These are phyloP conservation scores for Candida khao-thaluensis DNA, from an alignment of 805 yeast species.

Conservation along the genomic window DNA sequence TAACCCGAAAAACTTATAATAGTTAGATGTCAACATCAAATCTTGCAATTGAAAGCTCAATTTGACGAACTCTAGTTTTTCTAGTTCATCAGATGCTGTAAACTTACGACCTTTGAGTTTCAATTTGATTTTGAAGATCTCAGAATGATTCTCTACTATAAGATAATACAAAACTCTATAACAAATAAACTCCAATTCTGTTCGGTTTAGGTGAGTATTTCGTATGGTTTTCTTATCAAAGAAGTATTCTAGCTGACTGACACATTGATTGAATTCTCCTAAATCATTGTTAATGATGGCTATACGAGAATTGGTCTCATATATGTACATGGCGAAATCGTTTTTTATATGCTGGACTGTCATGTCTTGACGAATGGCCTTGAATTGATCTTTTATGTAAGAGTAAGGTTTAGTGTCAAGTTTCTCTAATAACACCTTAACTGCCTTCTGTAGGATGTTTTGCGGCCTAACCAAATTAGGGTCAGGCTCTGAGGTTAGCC, in stretches of 20 bases:
- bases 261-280: slow-evolving; percentile 96
- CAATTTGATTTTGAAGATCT: slow-evolving; percentile 45
- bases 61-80: slow-evolving; percentile 15
- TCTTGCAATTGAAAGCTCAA: slow-evolving; percentile 18
- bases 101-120: slow-evolving; percentile 12
- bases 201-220: slow-evolving; percentile 6
- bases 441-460: slow-evolving; percentile 55
- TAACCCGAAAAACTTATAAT: slow-evolving; percentile 49
- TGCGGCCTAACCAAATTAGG: slow-evolving; percentile 81
- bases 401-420: slow-evolving; percentile 53
- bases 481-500: slow-evolving; percentile 89
- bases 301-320: slow-evolving; percentile 83
- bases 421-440: slow-evolving; percentile 52
- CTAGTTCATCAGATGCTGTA: slow-evolving; percentile 12
- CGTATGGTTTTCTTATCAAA: slow-evolving; percentile 38
- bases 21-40: slow-evolving; percentile 26
- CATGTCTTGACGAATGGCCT: slow-evolving; percentile 88
- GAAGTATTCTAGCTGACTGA: slow-evolving; percentile 68
- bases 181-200: slow-evolving; percentile 62
- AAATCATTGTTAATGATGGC: slow-evolving; percentile 81
- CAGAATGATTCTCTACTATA: slow-evolving; percentile 65
- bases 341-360: slow-evolving; percentile 86
- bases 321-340: slow-evolving; percentile 73
- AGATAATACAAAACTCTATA: slow-evolving; percentile 74
- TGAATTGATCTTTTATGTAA: slow-evolving; percentile 85